Conservation (phyloP, 108 stramenopile genomes). For the Skeletonema tropicum region DNA sequence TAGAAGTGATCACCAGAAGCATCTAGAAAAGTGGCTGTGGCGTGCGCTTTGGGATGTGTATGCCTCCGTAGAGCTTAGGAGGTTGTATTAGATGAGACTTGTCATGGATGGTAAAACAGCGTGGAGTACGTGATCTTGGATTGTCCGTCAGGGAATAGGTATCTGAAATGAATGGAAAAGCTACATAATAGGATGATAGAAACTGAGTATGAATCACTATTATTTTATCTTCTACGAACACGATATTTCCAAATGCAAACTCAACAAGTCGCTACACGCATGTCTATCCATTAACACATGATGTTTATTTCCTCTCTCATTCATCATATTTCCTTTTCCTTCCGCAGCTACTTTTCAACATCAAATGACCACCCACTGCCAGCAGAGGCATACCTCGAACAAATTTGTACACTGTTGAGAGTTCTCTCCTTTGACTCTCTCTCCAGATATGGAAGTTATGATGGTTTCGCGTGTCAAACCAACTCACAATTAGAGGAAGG, state of each 20-base stretch:
- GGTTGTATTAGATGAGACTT: conserved; percentile 24
- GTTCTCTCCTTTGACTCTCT: background rate
- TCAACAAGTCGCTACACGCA: too few species aligned
- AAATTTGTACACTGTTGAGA: conserved; percentile 2
- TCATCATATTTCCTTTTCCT: too few species aligned
- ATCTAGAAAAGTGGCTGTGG: conserved; percentile 70
- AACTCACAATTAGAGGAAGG: background rate
- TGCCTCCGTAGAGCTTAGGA: conserved; percentile 30
- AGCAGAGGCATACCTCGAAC: conserved; percentile 1
- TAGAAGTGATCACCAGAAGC: conserved; percentile 53
- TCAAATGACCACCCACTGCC: background rate
- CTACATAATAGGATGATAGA: too few species aligned
- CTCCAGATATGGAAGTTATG: too few species aligned
- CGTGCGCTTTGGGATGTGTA: conserved; percentile 57
- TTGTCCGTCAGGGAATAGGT: background rate
- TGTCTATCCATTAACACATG: too few species aligned
- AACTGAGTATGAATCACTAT: too few species aligned
- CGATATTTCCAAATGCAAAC: too few species aligned
- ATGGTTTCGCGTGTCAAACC: background rate
- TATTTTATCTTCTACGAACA: too few species aligned
- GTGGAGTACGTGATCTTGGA: background rate
- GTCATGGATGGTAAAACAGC: background rate
- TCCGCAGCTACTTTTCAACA: too few species aligned
- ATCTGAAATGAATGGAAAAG: too few species aligned
- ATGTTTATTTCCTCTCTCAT: too few species aligned